Base-by-base conservation (phyloP, 2,329 filamentous ascomycete species). In the Sclerotiophoma versabilis region DNA sequence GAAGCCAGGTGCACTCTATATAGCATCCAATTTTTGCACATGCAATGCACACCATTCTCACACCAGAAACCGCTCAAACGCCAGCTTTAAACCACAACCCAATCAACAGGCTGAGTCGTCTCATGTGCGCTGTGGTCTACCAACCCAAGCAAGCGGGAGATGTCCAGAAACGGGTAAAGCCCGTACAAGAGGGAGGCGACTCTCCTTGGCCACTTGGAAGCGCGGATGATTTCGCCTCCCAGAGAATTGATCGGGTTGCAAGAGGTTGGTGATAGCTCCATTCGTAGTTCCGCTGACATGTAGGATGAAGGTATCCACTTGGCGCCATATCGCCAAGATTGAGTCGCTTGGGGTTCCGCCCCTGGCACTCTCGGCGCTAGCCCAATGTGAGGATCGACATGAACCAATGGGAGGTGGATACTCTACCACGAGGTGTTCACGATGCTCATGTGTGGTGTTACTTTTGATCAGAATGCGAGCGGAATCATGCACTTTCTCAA, bases 181-280 rank as follows among this genome's bases (percentile, higher is more conserved):
- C 49, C 49, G 39, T 36, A 26, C 30, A 43, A 37, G 45, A 36
- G 19, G 17, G 32, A 37, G 27, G 29, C 46, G 20, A 45, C n/a
- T 26, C 29, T 20, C 30, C 63, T 65, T 58, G 62, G 58, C 58
- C 19, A 38, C 60, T 62, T 62, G 57, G 57, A 50, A 22, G 27
- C 32, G 8, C 27, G 36, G 25, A n/a, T 26, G 27, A 25, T 26
- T 43, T 34, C 32, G 44, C 39, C 11, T 45, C 48, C 34, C 19
- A 51, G 39, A 45, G 17, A 12, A 17, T 45, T 34, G 34, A 47
- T 56, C 49, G 50, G 23, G 14, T 53, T n/a, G 10, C 22, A 29
- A 29, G 30, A 45, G 17, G 41, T 44, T 33, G 38, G 10, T 32
- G 26, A 37, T 56, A 45, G 44, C 49, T 38, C 10, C 29, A 57